Evolutionary conservation across 176 grass and related monocot genomes (phyloP).

Genomic region (Secale cereale): DNA sequence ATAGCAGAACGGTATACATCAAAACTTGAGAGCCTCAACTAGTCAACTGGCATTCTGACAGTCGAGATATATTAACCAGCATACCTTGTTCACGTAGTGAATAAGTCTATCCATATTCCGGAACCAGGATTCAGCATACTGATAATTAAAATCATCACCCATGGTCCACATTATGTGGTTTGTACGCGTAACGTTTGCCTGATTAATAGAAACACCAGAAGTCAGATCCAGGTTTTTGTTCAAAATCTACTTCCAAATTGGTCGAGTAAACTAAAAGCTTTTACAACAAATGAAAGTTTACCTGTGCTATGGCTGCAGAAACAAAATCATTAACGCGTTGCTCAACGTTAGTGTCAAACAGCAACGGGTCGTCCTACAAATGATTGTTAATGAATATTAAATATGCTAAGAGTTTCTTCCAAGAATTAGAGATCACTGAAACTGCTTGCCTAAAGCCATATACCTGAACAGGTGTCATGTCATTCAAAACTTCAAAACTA

Average conservation of each 20-base stretch:
- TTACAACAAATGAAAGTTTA: constrained; percentile 27
- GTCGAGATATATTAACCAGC: not conserved
- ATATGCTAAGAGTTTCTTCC: not conserved
- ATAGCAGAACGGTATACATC: not conserved
- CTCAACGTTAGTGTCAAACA: constrained; percentile 88
- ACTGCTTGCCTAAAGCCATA: constrained; percentile 7
- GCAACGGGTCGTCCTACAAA: constrained; percentile 68
- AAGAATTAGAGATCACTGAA: not conserved
- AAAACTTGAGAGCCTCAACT: not conserved
- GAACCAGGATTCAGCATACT: constrained; percentile 96
- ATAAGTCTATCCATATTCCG: constrained; percentile 94
- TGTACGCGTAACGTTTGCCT: constrained; percentile 84
- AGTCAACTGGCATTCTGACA: not conserved
- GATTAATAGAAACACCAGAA: constrained; percentile 25
- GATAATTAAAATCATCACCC: constrained; percentile 92
- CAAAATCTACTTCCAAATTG: constrained; percentile 12
- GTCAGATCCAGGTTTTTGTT: constrained; percentile 20
- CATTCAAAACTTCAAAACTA: constrained; percentile 65
- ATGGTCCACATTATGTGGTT: constrained; percentile 99
- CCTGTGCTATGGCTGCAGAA: constrained; percentile 77
- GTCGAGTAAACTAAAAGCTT: not conserved
- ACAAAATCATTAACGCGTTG: constrained; percentile 85
- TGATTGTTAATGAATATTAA: constrained; percentile 19
- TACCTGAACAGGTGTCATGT: constrained; percentile 81
- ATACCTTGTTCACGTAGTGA: constrained; percentile 91